phyloP scores from a whole-genome alignment of 352 stramenopile genomes.

The Phytopythium sindhum region DNA sequence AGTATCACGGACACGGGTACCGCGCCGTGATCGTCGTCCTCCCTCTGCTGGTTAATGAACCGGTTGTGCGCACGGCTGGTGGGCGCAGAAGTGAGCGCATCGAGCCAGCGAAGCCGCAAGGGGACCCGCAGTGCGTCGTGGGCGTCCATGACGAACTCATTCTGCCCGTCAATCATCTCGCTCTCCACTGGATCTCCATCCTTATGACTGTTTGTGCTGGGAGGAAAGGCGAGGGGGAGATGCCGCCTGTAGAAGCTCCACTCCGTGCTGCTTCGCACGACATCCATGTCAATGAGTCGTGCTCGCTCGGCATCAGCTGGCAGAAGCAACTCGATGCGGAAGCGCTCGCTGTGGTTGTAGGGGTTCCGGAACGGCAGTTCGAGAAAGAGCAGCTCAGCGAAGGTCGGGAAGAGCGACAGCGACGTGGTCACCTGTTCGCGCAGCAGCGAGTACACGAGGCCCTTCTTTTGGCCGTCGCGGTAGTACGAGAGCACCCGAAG shows the following conservation, averaged over 20 bases:
- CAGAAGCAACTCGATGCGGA: slow-evolving; percentile 80
- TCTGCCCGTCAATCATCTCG: slow-evolving; percentile 91
- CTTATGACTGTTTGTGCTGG: slow-evolving; percentile 3
- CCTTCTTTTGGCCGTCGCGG: slow-evolving; percentile 92
- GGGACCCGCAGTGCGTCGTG: slow-evolving; percentile 85
- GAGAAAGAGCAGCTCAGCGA: slow-evolving; percentile 83
- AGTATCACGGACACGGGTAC: slow-evolving; percentile 70
- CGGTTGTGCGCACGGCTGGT: slow-evolving; percentile 1
- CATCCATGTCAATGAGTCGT: slow-evolving; percentile 49
- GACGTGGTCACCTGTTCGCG: slow-evolving; percentile 86
- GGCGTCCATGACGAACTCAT: slow-evolving; percentile 84
- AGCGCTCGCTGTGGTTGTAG: slow-evolving; percentile 89
- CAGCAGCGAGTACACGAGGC: slow-evolving; percentile 89
- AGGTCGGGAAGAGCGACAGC: slow-evolving; percentile 76
- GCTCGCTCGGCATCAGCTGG: slow-evolving; percentile 26
- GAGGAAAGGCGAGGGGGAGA: slow-evolving; percentile 52
- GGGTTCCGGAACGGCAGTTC: slow-evolving; percentile 90
- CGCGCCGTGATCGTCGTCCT: slow-evolving; percentile 2
- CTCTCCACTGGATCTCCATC: slow-evolving; percentile 58
- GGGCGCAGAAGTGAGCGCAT: slow-evolving; percentile 7
- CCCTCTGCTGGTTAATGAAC: background rate
- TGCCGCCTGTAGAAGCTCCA: slow-evolving; percentile 79
- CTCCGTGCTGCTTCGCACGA: slow-evolving; percentile 80
- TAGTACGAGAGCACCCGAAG: slow-evolving; percentile 90
- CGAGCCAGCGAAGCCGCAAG: slow-evolving; percentile 85